Conservation (phyloP, 2,329 filamentous ascomycete genomes). For the Colletotrichum karsti region DNA sequence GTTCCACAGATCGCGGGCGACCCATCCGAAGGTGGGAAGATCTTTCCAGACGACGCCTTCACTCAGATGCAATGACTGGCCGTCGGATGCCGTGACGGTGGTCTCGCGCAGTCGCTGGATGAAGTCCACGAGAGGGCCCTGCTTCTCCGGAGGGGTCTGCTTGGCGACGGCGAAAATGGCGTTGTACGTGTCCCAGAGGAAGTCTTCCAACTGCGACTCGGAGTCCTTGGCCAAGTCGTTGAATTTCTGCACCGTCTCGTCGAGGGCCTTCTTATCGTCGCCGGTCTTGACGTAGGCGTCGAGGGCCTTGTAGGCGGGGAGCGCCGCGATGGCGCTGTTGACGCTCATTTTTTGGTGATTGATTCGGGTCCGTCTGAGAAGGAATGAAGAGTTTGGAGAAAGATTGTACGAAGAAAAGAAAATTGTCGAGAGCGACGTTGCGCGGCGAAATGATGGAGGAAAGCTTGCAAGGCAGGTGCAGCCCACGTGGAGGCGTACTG, state of each 20-base stretch:
- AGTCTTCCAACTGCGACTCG: slow-evolving; percentile 23
- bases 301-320: slow-evolving; percentile 20
- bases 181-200: slow-evolving; percentile 33
- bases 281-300: not conserved
- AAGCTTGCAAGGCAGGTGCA: not conserved
- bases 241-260: slow-evolving; percentile 24
- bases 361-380: not conserved
- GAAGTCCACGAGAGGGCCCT: slow-evolving; percentile 34
- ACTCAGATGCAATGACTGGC: slow-evolving; percentile 30
- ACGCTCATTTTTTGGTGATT: not conserved
- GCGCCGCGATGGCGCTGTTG: not conserved
- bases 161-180: slow-evolving; percentile 34
- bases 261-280: not conserved
- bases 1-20: slow-evolving; percentile 36
- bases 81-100: slow-evolving; percentile 24
- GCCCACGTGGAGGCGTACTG: slow-evolving; percentile 18
- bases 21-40: slow-evolving; percentile 37
- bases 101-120: slow-evolving; percentile 30
- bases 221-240: slow-evolving; percentile 10
- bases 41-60: slow-evolving; percentile 36
- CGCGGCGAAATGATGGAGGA: not conserved
- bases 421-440: not conserved
- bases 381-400: not conserved
- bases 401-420: not conserved
- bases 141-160: slow-evolving; percentile 30